phyloP scores from a whole-genome alignment of 768 basidiomycete genomes.

The Baorangia bicolor region DNA sequence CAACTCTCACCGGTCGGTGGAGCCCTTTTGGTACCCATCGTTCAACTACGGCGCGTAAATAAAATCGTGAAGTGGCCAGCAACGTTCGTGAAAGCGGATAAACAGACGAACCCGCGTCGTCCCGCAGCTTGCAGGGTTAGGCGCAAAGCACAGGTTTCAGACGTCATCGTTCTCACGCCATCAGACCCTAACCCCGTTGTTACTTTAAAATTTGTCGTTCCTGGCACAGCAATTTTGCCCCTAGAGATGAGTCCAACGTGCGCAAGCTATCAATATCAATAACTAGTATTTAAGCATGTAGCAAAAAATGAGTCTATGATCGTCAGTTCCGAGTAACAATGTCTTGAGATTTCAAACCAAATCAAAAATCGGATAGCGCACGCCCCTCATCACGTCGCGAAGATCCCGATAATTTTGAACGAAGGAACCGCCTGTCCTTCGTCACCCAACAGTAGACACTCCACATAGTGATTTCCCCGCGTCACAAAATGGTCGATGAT shows the following conservation, averaged over 20 bases:
- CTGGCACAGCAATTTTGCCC: too few species aligned
- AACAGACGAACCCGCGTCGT: neutral
- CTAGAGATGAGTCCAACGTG: too few species aligned
- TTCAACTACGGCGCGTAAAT: neutral
- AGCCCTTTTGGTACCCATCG: constrained; percentile 16
- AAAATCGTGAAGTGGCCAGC: neutral
- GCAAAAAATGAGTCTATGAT: constrained; percentile 1
- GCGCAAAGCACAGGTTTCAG: constrained; percentile 1
- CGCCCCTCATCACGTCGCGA: constrained; percentile 54
- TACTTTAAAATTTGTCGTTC: too few species aligned
- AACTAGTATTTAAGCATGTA: neutral
- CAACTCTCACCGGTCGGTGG: constrained; percentile 15
- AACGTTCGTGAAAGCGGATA: neutral
- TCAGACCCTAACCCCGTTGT: constrained; percentile 2
- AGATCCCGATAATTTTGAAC: constrained; percentile 93
- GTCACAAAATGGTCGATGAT: constrained; percentile 86
- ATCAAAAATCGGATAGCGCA: neutral
- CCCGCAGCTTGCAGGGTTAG: neutral
- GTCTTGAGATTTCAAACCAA: neutral
- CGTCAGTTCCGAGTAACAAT: neutral
- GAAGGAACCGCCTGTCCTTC: constrained; percentile 75
- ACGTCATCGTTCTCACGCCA: constrained; percentile 29
- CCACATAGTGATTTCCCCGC: constrained; percentile 90
- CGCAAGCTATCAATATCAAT: too few species aligned
- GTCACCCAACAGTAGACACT: constrained; percentile 85